phyloP scores from a whole-genome alignment of 2,329 filamentous ascomycete species.

The Madurella fahalii region DNA sequence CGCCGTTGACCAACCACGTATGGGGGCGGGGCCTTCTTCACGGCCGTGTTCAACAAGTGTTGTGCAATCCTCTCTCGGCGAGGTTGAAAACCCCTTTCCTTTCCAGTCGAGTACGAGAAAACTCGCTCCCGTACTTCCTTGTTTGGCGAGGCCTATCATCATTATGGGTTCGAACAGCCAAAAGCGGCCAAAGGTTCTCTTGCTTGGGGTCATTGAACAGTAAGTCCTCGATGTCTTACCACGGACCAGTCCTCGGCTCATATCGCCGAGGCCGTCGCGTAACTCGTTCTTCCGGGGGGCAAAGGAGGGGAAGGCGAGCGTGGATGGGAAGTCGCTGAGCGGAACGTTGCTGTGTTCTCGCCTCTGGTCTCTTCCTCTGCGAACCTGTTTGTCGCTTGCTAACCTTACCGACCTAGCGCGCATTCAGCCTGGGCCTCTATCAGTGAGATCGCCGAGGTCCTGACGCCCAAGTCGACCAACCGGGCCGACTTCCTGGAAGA shows the following conservation, averaged over 20 bases:
- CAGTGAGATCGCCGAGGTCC: conserved; percentile 57
- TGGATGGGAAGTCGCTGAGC: too few relatives aligned
- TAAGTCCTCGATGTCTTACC: conserved; percentile 36
- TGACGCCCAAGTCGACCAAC: conserved; percentile 57
- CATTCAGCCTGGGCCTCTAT: conserved; percentile 61
- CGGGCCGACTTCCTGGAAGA: conserved; percentile 67
- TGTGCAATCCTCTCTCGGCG: too few relatives aligned
- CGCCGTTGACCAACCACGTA: too few relatives aligned
- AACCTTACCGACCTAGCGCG: conserved; percentile 45
- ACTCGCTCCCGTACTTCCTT: too few relatives aligned
- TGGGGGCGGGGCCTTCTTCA: too few relatives aligned
- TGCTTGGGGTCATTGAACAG: conserved; percentile 61
- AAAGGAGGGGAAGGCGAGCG: too few relatives aligned
- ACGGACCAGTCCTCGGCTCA: background rate
- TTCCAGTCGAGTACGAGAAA: too few relatives aligned
- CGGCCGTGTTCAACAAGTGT: too few relatives aligned
- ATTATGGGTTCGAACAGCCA: background rate
- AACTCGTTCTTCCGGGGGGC: too few relatives aligned
- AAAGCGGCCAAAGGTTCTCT: conserved; percentile 51
- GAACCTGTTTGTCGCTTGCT: background rate
- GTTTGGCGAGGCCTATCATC: background rate
- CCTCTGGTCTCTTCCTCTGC: too few relatives aligned
- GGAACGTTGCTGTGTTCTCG: too few relatives aligned
- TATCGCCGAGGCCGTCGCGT: background rate
- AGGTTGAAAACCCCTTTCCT: too few relatives aligned